Evolutionary conservation across 352 stramenopile genomes (phyloP), one percentile per base, ranked within the genome.

Genomic region (Pythium utonaiense): DNA sequence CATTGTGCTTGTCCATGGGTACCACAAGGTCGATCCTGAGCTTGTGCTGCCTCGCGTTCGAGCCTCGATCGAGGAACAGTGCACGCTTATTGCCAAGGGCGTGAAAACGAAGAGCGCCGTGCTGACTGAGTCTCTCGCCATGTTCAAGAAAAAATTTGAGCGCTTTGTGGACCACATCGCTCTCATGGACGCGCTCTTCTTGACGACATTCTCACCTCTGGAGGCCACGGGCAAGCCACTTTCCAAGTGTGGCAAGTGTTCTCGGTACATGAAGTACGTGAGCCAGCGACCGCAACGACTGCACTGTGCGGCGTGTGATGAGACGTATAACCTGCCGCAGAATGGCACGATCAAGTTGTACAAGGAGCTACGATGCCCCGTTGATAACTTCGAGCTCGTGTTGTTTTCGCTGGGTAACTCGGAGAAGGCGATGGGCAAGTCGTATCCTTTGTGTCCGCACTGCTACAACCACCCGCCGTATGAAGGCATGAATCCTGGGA

Each of bases 1-100:
- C 12, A 16, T 41, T 16, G 34, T 41, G 6, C 34, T 41, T 41
- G 34, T 41, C 34, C 34, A 41, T 16, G 34, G 34, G 3, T 41
- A 41, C 34, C 34, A 41, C 34, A 41, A 41, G 12, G 34, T 41
- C 34, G 34, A 41, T 16, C 34, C 34, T 41, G 34, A 86, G 24
- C 65, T 96, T 22, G 84, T 95, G 10, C 65, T 93, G 7, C 86
- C 86, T 13, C 68, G 74, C 34, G 74, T 93, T 13, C 73, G 86
- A 53, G 79, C 83, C 4, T 77, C 86, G 54, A 96, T 96, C 60
- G 88, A 96, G 74, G 70, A 78, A 42, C 70, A 95, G 61, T 95
- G 81, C 59, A 84, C 81, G 38, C 75, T 79, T 53, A 93, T 96
- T 67, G 79, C 84, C 1, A 87, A 83, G 48, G 86, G 88, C 21